phyloP scores from a whole-genome alignment of 805 yeast species.

The Grigorovia humatica region DNA sequence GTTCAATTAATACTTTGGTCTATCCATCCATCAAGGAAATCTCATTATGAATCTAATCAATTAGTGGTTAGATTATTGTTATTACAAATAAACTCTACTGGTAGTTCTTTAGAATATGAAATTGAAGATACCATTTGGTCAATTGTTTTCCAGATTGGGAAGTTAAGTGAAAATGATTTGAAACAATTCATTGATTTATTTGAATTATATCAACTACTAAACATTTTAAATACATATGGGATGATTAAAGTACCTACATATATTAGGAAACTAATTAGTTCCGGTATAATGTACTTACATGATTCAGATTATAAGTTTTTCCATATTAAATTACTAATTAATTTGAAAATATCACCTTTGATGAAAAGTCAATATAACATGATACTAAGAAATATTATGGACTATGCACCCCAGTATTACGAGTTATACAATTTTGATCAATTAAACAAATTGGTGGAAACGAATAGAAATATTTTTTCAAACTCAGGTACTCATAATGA shows the following conservation, averaged over 20 bases:
- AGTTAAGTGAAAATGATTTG: constrained; percentile 24
- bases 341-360: constrained; percentile 42
- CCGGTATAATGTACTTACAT: constrained; percentile 66
- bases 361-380: constrained; percentile 46
- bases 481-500: constrained; percentile 2
- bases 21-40: constrained; percentile 21
- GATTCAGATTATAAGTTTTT: constrained; percentile 40
- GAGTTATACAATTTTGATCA: constrained; percentile 28
- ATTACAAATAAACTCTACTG: constrained; percentile 20
- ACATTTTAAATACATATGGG: constrained; percentile 32
- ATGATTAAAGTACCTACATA: constrained; percentile 46
- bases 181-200: constrained; percentile 18
- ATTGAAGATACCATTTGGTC: constrained; percentile 30
- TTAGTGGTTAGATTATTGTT: constrained; percentile 23
- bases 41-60: constrained; percentile 25
- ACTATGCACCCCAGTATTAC: constrained; percentile 29
- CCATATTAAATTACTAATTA: constrained; percentile 48
- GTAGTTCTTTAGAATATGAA: constrained; percentile 24
- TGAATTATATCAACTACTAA: constrained; percentile 36
- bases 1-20: constrained; percentile 26
- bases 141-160: constrained; percentile 30
- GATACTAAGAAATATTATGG: constrained; percentile 41
- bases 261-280: constrained; percentile 69
- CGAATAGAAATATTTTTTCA: constrained; percentile 10
- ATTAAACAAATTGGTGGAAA: constrained; percentile 27